Evolutionary conservation across 176 grass and related monocot species (phyloP), one percentile per base, ranked within the genome.

Genomic region (Zoysia pacifica): DNA sequence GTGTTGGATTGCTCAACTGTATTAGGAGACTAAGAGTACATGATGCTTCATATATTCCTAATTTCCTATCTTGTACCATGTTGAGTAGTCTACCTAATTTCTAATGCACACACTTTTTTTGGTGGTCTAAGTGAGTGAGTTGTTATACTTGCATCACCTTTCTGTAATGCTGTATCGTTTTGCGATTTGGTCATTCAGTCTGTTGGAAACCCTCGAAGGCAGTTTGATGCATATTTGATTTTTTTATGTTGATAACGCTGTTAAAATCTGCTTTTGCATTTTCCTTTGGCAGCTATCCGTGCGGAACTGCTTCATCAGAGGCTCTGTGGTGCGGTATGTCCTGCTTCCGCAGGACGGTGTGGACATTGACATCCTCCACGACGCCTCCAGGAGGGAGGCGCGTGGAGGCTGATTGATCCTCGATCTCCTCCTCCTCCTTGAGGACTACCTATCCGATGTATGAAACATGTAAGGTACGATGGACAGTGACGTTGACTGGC

Each of bases 281-380:
- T 62, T 38, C 14, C 43, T 76, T 39, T 84, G 73, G 41, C 84
- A 99, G 96, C 72, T 95, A 40, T 95, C 96, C 2, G 96, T 99
- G 58, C 79, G 96, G 42, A 99, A 99, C 84, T 99, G 96, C 82
- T 99, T 99, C 78, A 99, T 99, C 70, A 84, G 96, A 51, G 96
- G 96, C 67, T 99, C 96, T 1, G 96, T 99, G 69, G 96, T 99
- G 72, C 77, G 96, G n/a, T 99, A 99, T 9, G 96, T 99, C 48
- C 80, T 94, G 18, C 93, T 99, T 47, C 96, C 96, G 0, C 96
- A 87, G 59, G 96, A 99, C 12, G 96, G 92, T 0, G 96, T 99
- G 7, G 96, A 99, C 54, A 68, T 95, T 0, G 96, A 99, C 67
- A 99, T 99, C 79, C 96, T 99, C 75, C 96, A 99, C 74, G 96